Base-by-base conservation (phyloP, 306 rosid species). In the Cicer judaicum region DNA sequence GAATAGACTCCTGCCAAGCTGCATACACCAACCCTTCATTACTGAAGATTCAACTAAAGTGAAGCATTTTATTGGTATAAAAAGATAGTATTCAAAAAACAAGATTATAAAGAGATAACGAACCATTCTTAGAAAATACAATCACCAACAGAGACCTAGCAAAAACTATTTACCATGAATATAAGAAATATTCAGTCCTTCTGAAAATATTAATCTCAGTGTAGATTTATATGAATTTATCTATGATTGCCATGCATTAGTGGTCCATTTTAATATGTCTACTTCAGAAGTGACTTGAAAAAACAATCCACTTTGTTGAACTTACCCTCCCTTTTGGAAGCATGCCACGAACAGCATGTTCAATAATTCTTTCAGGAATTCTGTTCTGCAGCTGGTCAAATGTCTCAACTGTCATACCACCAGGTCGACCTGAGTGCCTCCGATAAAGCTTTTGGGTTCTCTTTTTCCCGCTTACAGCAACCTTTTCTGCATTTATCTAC, bases 311-410 rank as follows among this genome's bases (percentile, higher is more conserved):
- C 6, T 7, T 15, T 41, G 34, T 62, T 74, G 18, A 46, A 85
- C 99, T 79, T 82, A 95, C 99, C 97, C 99, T 90, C 70, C 97
- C 98, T 78, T 95, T 95, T 3, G 99, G 99, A 84, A 95, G 99
- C 99, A 95, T 95, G 44, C 99, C 99, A 9, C 97, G 97, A 81
- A 95, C 99, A 75, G 99, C 99, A 72, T 95, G 99, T 73, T 95
- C 98, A 24, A 92, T 68, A 80, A 95, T 92, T 82, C 99, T 87
- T 80, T 95, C 99, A 5, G 99, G 99, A 78, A 95, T 89, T 79
- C 99, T 86, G 66, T 89, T 88, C 81, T 95, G 99, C 70, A 95
- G 85, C 78, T 95, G 98, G 69, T 87, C 87, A 88, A 95, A 95
- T 13, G 99, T 95, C 79, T 95, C 99, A 40, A 87, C 89, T 29